Conservation (phyloP, 2,329 filamentous ascomycete genomes). For the Aureobasidium sp. region DNA sequence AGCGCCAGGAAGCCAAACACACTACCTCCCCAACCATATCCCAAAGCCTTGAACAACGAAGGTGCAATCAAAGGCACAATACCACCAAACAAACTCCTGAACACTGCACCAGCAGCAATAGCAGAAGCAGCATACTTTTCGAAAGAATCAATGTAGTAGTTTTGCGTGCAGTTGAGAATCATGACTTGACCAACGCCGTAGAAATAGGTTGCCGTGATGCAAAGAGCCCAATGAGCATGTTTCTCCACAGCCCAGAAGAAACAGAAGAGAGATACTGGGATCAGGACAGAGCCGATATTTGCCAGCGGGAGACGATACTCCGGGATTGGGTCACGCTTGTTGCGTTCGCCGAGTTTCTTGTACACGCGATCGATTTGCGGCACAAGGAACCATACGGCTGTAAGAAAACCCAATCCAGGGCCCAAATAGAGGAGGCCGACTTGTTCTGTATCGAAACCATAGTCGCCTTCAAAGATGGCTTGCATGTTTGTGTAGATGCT, state of each 20-base stretch:
- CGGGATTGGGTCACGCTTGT: slow-evolving; percentile 35
- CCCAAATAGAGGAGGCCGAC: slow-evolving; percentile 41
- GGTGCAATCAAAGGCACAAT: slow-evolving; percentile 42
- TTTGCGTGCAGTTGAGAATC: slow-evolving; percentile 47
- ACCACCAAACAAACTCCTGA: slow-evolving; percentile 41
- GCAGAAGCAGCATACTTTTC: slow-evolving; percentile 45
- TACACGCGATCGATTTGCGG: slow-evolving; percentile 43
- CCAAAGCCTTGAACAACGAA: slow-evolving; percentile 36
- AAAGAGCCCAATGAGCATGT: slow-evolving; percentile 35
- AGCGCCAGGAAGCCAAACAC: slow-evolving; percentile 42
- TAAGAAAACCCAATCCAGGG: slow-evolving; percentile 38
- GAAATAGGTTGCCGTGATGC: slow-evolving; percentile 38
- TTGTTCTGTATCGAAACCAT: slow-evolving; percentile 41
- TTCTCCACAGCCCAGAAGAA: slow-evolving; percentile 39
- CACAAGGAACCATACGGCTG: slow-evolving; percentile 40
- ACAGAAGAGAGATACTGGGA: slow-evolving; percentile 39
- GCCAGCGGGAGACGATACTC: slow-evolving; percentile 41
- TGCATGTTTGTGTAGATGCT: slow-evolving; percentile 44
- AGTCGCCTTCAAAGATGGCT: slow-evolving; percentile 37
- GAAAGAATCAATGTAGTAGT: slow-evolving; percentile 49
- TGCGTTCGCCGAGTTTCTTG: slow-evolving; percentile 35
- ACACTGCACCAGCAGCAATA: slow-evolving; percentile 44
- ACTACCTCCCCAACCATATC: slow-evolving; percentile 45
- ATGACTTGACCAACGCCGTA: slow-evolving; percentile 48
- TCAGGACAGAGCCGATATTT: slow-evolving; percentile 38